Base-by-base conservation (phyloP, 768 basidiomycete genomes). In the Auriculariales sp. region DNA sequence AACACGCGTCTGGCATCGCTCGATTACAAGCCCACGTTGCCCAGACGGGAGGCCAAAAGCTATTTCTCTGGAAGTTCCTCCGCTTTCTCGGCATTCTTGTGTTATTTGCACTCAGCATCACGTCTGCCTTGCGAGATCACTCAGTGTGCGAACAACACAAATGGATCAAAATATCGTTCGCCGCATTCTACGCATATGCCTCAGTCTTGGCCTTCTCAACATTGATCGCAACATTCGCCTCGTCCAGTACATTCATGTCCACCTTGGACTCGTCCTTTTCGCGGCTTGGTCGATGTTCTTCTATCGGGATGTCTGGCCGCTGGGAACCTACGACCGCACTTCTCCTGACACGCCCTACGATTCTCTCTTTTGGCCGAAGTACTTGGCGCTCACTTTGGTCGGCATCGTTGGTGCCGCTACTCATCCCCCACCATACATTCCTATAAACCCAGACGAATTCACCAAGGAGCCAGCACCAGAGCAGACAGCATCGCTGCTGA, bases 401-500 rank as follows among this genome's bases (percentile, higher is more conserved):
- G 51, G 42, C 11, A 28, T 49, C n/a, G 28, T 42, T n/a, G 28
- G 48, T 14, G 47, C 51, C 3, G 12, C 31, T n/a, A 29, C 27
- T 24, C 39, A 30, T n/a, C 51, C 51, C 5, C 25, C 28, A 17
- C 30, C 28, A 27, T 52, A 52, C 35, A 28, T 52, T 6, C 51
- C 51, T 4, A 9, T 48, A 9, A 28, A 52, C 51, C 47, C 47
- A 31, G 24, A 4, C 19, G 60, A 70, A 19, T 63, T 68, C 15
- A 57, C 58, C 42, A 34, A 50, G 19, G 53, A 57, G n/a, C 60
- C 62, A 3, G 68, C 68, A 48, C 68, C 70, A 0, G 75, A 78
- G 53, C 74, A 77, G 54, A 75, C 72, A 5, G 69, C 73, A 1
- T 71, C 74, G 3, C 55, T 66, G 48, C 57, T 75, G 28, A 72